Evolutionary conservation across 371 early-diverging fungal genomes (phyloP).

Genomic region (Lichtheimia hyalospora): DNA sequence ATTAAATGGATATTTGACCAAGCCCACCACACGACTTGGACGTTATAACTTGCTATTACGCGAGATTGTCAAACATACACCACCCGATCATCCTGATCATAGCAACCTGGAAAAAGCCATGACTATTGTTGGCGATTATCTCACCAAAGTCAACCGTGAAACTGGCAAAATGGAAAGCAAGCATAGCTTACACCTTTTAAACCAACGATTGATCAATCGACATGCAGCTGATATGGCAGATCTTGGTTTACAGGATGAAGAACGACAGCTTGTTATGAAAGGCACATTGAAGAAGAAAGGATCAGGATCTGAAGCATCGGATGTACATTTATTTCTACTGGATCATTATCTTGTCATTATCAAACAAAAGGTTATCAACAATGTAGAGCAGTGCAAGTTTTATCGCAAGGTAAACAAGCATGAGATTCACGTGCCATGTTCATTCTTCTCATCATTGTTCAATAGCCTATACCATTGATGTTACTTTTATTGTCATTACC

Average conservation of each 20-base stretch:
- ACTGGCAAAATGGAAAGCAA: slow-evolving; percentile 80
- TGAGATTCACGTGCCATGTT: too few species aligned
- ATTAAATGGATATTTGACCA: slow-evolving; percentile 76
- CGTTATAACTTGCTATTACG: slow-evolving; percentile 85
- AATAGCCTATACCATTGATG: slow-evolving; percentile 80
- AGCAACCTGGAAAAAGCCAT: slow-evolving; percentile 64
- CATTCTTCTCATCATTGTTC: slow-evolving; percentile 9
- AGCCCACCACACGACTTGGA: slow-evolving; percentile 85
- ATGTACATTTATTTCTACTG: slow-evolving; percentile 77
- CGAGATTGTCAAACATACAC: slow-evolving; percentile 78
- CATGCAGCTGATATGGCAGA: slow-evolving; percentile 34
- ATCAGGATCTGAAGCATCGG: slow-evolving; percentile 63
- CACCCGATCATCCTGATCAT: slow-evolving; percentile 76
- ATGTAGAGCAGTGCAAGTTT: slow-evolving; percentile 37
- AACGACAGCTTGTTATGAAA: slow-evolving; percentile 75
- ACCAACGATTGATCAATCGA: slow-evolving; percentile 3
- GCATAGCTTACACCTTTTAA: slow-evolving; percentile 23
- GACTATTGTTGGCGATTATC: slow-evolving; percentile 66
- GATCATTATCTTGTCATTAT: slow-evolving; percentile 86
- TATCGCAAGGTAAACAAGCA: slow-evolving; percentile 29
- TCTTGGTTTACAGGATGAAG: slow-evolving; percentile 50
- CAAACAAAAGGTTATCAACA: slow-evolving; percentile 48
- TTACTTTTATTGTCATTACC: slow-evolving; percentile 64
- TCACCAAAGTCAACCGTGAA: slow-evolving; percentile 74
- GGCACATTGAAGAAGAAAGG: slow-evolving; percentile 75